A percentile compares a stretch with the other conserved stretches of the same genome.
Evolutionary conservation across 768 basidiomycete species (phyloP).

Genomic region (Russula emetica): DNA sequence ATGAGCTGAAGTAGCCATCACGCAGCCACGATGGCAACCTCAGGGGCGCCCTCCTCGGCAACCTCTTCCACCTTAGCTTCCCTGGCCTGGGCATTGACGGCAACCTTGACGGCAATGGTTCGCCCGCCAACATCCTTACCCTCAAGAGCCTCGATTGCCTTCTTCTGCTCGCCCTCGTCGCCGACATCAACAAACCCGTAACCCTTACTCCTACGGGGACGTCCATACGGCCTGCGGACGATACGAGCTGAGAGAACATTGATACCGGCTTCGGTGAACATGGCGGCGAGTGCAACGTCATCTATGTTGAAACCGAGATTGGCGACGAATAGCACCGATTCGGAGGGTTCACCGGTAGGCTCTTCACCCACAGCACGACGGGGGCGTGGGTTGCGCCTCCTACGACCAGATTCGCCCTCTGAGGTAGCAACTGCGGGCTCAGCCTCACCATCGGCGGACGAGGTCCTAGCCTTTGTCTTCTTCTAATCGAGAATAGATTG

Average conservation of each 20-base stretch:
- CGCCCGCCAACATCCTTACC: constrained; percentile 87
- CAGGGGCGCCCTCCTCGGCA: constrained; percentile 28
- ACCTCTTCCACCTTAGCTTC: constrained; percentile 30
- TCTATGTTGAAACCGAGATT: constrained; percentile 95
- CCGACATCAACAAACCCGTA: constrained; percentile 98
- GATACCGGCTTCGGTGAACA: constrained; percentile 88
- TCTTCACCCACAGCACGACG: constrained; percentile 75
- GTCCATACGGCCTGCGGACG: constrained; percentile 79
- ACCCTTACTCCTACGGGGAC: constrained; percentile 86
- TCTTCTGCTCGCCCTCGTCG: constrained; percentile 80
- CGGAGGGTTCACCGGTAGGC: constrained; percentile 82
- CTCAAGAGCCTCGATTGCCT: constrained; percentile 81
- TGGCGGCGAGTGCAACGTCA: constrained; percentile 68
- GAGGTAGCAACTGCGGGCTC: constrained; percentile 38
- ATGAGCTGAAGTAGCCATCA: constrained; percentile 19
- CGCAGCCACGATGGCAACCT: constrained; percentile 24
- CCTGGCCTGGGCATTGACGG: constrained; percentile 75
- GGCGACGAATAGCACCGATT: constrained; percentile 90
- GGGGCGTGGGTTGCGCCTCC: constrained; percentile 52
- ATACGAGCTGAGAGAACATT: constrained; percentile 82
- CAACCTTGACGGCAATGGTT: constrained; percentile 88
- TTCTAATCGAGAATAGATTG: constrained; percentile 44
- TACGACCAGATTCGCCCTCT: constrained; percentile 49
- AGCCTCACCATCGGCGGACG: constrained; percentile 37
- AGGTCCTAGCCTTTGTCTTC: constrained; percentile 43